Conservation (phyloP, 345 rosid species). For the Cardamine occulta region DNA sequence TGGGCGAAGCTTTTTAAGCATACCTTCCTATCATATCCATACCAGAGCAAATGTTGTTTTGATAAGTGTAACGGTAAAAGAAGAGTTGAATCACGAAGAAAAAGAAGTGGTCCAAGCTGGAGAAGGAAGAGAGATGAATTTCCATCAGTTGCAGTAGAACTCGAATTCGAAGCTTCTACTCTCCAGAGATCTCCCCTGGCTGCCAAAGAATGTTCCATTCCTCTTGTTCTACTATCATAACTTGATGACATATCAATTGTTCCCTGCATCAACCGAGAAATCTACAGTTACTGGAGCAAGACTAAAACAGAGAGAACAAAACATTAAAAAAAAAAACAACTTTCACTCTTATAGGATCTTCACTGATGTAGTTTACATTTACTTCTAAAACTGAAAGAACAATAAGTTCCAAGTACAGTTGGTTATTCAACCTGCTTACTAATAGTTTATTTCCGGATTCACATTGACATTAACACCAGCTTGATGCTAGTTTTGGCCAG, state of each 20-base stretch:
- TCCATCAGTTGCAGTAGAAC: constrained; percentile 66
- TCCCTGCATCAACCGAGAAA: constrained; percentile 55
- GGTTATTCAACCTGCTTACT: background rate
- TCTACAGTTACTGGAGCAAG: constrained; percentile 7
- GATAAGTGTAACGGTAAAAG: constrained; percentile 91
- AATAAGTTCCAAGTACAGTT: background rate
- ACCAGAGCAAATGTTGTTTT: constrained; percentile 98
- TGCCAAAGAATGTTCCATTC: constrained; percentile 74
- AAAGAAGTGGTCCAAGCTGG: constrained; percentile 93
- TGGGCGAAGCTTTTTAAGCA: constrained; percentile 16
- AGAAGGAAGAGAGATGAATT: constrained; percentile 86
- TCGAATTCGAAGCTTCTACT: constrained; percentile 76
- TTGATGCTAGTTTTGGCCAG: background rate
- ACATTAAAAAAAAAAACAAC: background rate
- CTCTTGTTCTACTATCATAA: constrained; percentile 74
- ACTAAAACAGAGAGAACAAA: background rate
- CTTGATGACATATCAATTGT: constrained; percentile 74
- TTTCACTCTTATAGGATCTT: background rate
- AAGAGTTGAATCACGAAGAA: constrained; percentile 86
- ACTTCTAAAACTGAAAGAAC: background rate
- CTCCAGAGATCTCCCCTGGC: constrained; percentile 99
- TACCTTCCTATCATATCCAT: constrained; percentile 97
- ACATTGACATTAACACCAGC: background rate
- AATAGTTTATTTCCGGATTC: background rate
- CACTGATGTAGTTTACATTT: background rate